Evolutionary conservation across 2,329 filamentous ascomycete genomes (phyloP), one percentile per base, ranked within the genome.

Genomic region (Claviceps africana): DNA sequence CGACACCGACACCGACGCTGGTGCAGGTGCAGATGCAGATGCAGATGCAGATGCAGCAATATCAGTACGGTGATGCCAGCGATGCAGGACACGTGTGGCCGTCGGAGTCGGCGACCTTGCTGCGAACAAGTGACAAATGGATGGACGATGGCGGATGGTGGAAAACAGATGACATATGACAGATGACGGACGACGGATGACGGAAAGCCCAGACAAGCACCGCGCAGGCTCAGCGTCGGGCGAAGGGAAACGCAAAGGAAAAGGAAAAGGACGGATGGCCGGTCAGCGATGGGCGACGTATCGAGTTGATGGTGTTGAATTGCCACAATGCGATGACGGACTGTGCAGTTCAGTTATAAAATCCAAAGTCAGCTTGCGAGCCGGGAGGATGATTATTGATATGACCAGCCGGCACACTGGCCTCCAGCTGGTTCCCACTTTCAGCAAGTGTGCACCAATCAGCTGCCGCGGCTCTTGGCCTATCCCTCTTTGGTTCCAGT

Each of bases 81-180:
- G 37, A 50, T 42, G 42, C 22, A 47, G n/a, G 47, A 54, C 50
- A 58, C 56, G 56, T 57, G 56, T 54, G 54, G 49, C 49, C 47
- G 52, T 55, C 53, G 40, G 47, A 54, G 53, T 50, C 48, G 51
- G 33, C 53, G 44, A 51, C 22, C 17, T 11, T 43, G 13, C 40
- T 42, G 9, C 22, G 21, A 42, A 10, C n/a, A n/a, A n/a, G n/a
- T n/a, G n/a, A n/a, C n/a, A n/a, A n/a, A n/a, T n/a, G n/a, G n/a
- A n/a, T n/a, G n/a, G n/a, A n/a, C n/a, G 30, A 42, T 44, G 4
- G 11, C 19, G 19, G 7, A 15, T 19, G 45, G 22, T 15, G 30
- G 28, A 47, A 3, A 21, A 30, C 10, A 4, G 43, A 45, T 8
- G 42, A 44, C 8, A 22, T 11, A 44, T n/a, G 42, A 21, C 8